Percentiles rank a stretch among this genome's conserved stretches.
Evolutionary conservation across 352 stramenopile species (phyloP).

Genomic region (Globisporangium irregulare): DNA sequence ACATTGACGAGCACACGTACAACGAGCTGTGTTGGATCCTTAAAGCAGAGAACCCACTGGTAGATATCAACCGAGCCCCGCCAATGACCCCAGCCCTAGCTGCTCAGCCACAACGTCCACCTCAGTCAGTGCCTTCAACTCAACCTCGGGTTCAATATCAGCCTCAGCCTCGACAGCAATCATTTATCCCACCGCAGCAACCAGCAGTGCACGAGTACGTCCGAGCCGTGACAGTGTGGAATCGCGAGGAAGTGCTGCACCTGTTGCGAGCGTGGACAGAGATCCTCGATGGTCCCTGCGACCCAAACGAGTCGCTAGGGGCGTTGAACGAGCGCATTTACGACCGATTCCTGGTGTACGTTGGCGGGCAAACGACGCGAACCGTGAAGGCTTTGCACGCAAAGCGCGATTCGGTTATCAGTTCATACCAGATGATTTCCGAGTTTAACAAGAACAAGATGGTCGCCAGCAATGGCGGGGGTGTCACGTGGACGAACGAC

Average conservation of each 20-base stretch:
- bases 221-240: constrained; percentile 9
- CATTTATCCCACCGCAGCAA: background rate
- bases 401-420: constrained; percentile 15
- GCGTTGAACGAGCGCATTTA: constrained; percentile 15
- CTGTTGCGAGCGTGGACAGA: constrained; percentile 11
- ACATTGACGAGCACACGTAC: constrained; percentile 12
- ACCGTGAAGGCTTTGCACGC: constrained; percentile 16
- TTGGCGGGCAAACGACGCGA: constrained; percentile 1
- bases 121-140: too few relatives aligned
- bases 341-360: constrained; percentile 6
- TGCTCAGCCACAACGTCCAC: background rate
- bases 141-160: too few relatives aligned
- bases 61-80: background rate
- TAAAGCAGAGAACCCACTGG: background rate
- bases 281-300: constrained; percentile 1
- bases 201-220: background rate
- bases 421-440: constrained; percentile 15
- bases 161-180: too few relatives aligned
- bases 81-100: background rate
- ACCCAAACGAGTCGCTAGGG: constrained; percentile 1
- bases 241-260: constrained; percentile 12
- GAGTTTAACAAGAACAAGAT: constrained; percentile 11
- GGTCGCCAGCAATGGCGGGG: background rate
- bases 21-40: constrained; percentile 14
- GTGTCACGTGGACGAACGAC: background rate